A percentile compares a stretch with the other conserved stretches of the same genome.
phyloP scores from a whole-genome alignment of 106 monocot species.

The Allium cepa region DNA sequence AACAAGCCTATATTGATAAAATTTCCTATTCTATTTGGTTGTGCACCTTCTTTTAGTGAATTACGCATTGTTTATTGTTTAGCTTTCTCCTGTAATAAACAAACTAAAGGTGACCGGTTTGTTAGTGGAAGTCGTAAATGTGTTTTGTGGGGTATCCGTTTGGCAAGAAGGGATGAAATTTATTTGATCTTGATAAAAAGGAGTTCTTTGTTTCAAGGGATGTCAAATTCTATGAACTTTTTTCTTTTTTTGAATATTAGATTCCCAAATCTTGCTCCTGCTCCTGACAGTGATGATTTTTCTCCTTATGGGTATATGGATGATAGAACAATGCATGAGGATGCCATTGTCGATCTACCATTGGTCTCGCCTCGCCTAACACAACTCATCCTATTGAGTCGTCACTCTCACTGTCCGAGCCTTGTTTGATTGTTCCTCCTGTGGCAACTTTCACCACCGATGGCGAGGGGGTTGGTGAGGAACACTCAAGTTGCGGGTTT shows the following conservation, averaged over 20 bases:
- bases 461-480: neutral
- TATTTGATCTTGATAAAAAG: too few species aligned
- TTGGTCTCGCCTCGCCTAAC: neutral
- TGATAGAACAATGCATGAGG: neutral
- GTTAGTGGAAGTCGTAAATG: neutral
- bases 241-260: neutral
- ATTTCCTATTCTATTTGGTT: neutral
- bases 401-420: neutral
- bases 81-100: neutral
- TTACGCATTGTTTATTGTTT: neutral
- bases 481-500: neutral
- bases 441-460: neutral
- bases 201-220: neutral
- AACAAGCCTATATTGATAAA: too few species aligned
- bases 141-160: conserved; percentile 1
- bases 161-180: neutral
- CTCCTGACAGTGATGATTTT: neutral
- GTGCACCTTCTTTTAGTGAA: neutral
- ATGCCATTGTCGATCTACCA: too few species aligned
- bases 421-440: neutral
- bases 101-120: conserved; percentile 1
- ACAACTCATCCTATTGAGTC: neutral
- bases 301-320: too few species aligned
- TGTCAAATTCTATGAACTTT: conserved; percentile 3
- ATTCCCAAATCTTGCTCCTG: neutral